Conservation (phyloP, 495 filamentous ascomycete species). For the Patellaria atrata region DNA sequence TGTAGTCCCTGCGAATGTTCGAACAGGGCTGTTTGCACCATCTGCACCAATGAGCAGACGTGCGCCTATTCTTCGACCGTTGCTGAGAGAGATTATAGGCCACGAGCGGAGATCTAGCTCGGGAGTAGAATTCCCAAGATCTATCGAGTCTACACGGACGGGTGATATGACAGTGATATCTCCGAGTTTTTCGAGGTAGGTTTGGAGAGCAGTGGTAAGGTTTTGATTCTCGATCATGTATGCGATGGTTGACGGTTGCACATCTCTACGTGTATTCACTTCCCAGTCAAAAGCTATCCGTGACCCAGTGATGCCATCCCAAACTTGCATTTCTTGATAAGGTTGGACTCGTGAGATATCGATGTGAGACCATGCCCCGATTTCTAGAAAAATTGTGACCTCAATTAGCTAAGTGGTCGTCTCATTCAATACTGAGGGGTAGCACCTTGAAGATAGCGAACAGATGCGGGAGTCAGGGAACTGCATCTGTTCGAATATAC, state of each 20-base stretch:
- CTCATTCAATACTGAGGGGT: slow-evolving; percentile 1
- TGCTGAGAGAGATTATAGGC: slow-evolving; percentile 63
- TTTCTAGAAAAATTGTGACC: slow-evolving; percentile 28
- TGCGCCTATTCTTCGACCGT: slow-evolving; percentile 49
- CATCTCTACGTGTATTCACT: slow-evolving; percentile 8
- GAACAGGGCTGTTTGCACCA: slow-evolving; percentile 85
- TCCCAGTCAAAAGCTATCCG: slow-evolving; percentile 78
- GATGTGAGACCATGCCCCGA: slow-evolving; percentile 78
- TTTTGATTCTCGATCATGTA: slow-evolving; percentile 96
- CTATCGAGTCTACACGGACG: slow-evolving; percentile 60
- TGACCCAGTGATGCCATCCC: slow-evolving; percentile 83
- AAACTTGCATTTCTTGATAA: slow-evolving; percentile 90
- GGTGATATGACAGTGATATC: slow-evolving; percentile 57
- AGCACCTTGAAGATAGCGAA: slow-evolving; percentile 28
- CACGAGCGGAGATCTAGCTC: slow-evolving; percentile 68
- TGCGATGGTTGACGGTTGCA: slow-evolving; percentile 47
- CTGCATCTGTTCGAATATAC: slow-evolving; percentile 87
- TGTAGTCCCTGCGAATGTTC: slow-evolving; percentile 72
- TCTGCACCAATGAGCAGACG: slow-evolving; percentile 86
- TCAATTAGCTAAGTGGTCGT: no score
- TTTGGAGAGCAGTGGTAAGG: slow-evolving; percentile 59
- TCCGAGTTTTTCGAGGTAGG: slow-evolving; percentile 52
- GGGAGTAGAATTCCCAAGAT: slow-evolving; percentile 52
- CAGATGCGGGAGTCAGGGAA: slow-evolving; percentile 79
- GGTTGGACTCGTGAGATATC: slow-evolving; percentile 56